A percentile compares a stretch with the other conserved stretches of the same genome.
phyloP scores from a whole-genome alignment of 768 basidiomycete species.

The Xerocomellus chrysenteron region DNA sequence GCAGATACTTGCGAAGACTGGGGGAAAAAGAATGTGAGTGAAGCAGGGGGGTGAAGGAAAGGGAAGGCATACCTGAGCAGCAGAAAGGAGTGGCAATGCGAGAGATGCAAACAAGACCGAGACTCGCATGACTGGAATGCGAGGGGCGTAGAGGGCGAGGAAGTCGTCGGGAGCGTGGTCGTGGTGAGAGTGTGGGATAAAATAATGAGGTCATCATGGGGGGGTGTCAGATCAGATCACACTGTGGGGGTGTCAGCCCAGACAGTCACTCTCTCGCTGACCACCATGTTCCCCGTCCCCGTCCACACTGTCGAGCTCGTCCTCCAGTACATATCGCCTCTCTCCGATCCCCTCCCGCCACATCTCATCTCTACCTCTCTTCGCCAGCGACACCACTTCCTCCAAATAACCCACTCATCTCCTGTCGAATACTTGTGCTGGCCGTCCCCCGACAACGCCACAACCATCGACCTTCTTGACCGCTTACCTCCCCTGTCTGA shows the following conservation, averaged over 20 bases:
- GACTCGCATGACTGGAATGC: conserved; percentile 26
- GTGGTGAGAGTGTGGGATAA: conserved; percentile 10
- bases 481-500: conserved; percentile 28
- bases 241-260: conserved; percentile 12
- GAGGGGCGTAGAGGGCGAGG: neutral
- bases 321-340: conserved; percentile 58
- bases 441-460: conserved; percentile 46
- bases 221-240: conserved; percentile 7
- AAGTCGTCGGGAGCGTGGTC: neutral
- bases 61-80: conserved; percentile 33
- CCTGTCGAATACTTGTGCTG: conserved; percentile 63
- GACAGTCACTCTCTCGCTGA: neutral
- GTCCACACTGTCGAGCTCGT: conserved; percentile 44
- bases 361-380: conserved; percentile 61
- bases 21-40: conserved; percentile 5
- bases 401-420: conserved; percentile 50
- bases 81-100: conserved; percentile 24
- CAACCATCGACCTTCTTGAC: conserved; percentile 45
- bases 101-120: conserved; percentile 34
- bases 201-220: conserved; percentile 3
- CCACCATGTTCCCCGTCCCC: conserved; percentile 36
- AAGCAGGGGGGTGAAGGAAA: too few relatives aligned
- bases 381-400: conserved; percentile 63
- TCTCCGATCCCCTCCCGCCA: conserved; percentile 51
- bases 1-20: conserved; percentile 42